Base-by-base conservation (phyloP, 106 monocot species). In the Alisma plantagoaquatica region DNA sequence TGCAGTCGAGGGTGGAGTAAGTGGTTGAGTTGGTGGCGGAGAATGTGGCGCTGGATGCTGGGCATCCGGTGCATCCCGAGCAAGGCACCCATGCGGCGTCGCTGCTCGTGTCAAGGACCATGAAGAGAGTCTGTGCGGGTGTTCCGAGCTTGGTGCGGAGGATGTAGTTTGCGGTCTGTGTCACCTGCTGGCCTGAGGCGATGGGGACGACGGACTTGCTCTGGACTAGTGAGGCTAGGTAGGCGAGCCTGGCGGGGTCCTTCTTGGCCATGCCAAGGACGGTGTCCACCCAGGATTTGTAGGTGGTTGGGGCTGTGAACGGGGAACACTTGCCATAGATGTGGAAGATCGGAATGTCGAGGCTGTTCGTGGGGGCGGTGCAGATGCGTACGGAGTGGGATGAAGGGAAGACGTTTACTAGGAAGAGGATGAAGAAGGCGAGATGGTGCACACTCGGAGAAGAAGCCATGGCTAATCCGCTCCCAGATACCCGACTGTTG, bases 31-130 rank as follows among this genome's bases (percentile, higher is more conserved):
- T 54, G 25, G 73, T 10, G n/a, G 73, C 46, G 18, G 63, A 27
- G 67, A 65, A 69, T 59, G 60, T 54, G 38, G 49, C 21, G 22
- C 33, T 51, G 10, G 70, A 17, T 17, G 72, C 10, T 20, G 78
- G 59, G 68, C 84, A 91, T 10, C 62, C 57, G 42, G 24, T 1
- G 78, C 91, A 85, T 3, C 75, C 72, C 19, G 75, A 29, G 67
- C 86, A 86, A 19, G 81, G 82, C 18, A 78, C 56, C 78, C 77
- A 98, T 0, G 89, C 51, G 18, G 71, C 51, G 53, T 98, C 96
- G 58, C 63, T 53, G 78, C 78, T 71, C 54, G 89, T 79, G 65
- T 89, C 89, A 32, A 98, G 73, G 54, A 74, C 72, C 45, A 85
- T 76, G 66, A 68, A 72, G 66, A 96, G 71, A 56, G 52, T 45